A percentile compares a stretch with the other conserved stretches of the same genome.
Conservation (phyloP, 345 rosid species). For the Acer yangbiense region DNA sequence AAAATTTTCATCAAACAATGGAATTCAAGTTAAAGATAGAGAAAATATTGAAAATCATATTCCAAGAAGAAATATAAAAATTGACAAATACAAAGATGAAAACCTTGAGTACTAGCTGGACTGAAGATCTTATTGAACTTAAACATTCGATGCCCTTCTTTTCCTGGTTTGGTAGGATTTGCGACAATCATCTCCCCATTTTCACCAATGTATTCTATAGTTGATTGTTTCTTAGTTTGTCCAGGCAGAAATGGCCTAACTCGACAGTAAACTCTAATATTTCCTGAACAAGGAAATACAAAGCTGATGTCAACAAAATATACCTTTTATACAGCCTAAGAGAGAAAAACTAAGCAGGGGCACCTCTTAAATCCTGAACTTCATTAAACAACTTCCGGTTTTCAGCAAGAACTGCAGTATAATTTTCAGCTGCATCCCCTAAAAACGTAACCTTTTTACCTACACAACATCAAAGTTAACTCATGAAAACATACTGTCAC, state of each 20-base stretch:
- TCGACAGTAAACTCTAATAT: constrained; percentile 87
- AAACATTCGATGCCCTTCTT: constrained; percentile 67
- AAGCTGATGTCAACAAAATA: neutral
- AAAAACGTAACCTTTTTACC: constrained; percentile 59
- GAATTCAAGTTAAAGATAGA: neutral
- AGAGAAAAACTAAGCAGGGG: neutral
- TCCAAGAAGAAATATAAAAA: neutral
- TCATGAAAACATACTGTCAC: constrained; percentile 3
- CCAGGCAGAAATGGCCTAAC: constrained; percentile 78
- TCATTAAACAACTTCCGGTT: constrained; percentile 82
- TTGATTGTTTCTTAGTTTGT: constrained; percentile 52
- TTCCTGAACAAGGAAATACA: constrained; percentile 53
- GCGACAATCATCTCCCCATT: constrained; percentile 69
- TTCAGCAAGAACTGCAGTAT: constrained; percentile 73
- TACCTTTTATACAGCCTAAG: neutral
- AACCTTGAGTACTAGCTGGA: constrained; percentile 83
- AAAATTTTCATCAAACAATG: constrained; percentile 7
- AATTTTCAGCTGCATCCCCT: constrained; percentile 65
- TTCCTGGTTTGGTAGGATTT: constrained; percentile 78
- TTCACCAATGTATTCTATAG: constrained; percentile 69
- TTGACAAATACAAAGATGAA: constrained; percentile 7
- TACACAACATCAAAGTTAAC: constrained; percentile 29
- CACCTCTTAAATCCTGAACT: constrained; percentile 94
- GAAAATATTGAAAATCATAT: neutral
- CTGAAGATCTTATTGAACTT: constrained; percentile 79